Evolutionary conservation across 73 alveolate species (phyloP), one percentile per base, ranked within the genome.

Genomic region (Diophrys sp.): DNA sequence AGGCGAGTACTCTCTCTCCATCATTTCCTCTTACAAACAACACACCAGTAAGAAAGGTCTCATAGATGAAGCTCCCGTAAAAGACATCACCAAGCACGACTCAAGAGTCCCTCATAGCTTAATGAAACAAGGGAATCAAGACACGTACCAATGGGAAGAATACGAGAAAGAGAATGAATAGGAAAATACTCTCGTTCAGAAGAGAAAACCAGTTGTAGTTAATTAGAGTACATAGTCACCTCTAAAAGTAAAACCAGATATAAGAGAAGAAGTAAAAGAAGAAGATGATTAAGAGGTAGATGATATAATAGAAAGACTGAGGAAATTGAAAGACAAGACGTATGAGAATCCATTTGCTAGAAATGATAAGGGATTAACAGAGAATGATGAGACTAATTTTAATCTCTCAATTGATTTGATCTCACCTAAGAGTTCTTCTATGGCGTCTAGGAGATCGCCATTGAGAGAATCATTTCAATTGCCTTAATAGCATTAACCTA

Each of bases 1-100:
- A 14, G 90, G 90, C 11, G 70, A 74, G 32, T 82, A 72, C 67
- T 29, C 25, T 34, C 73, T 82, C 34, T 57, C 85, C 2, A 29
- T 82, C 2, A 80, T 82, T 1, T 29, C 84, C 23, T 62, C 84
- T 29, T 68, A 25, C 29, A 68, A 44, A n/a, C 23, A 18, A 23
- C 5, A 1, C 2, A 68, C 54, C 29, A 25, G 18, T 11, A 44
- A 44, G 18, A 18, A 18, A 44, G 62, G n/a, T 44, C 32, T n/a
- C 30, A 2, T 29, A 14, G 72, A 23, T 23, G 72, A 62, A 29
- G n/a, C 2, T 25, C 30, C n/a, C n/a, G n/a, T n/a, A n/a, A n/a
- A 14, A 62, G 29, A 62, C n/a, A 2, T 11, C 32, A 2, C 26
- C 5, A 25, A 62, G 72, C 14, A 14, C n/a, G 72, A 62, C 32